Base-by-base conservation (phyloP, 169 alveolate species). In the Plasmodium gonderi region DNA sequence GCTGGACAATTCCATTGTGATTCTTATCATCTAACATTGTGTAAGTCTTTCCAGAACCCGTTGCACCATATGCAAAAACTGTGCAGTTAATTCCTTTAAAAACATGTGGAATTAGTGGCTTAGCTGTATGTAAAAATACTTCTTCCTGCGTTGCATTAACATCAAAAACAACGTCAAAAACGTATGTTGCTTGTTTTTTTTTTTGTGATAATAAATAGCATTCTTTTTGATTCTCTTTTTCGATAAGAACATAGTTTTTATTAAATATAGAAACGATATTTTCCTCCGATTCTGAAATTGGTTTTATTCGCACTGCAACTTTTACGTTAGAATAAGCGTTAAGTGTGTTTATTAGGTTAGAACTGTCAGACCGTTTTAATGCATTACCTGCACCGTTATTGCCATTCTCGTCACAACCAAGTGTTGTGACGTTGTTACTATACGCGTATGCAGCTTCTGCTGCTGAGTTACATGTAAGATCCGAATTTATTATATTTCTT, bases 11-110 rank as follows among this genome's bases (percentile, higher is more conserved):
- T 6, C 99, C 99, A 6, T 97, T 97, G 33, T 97, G 96, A 54
- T 97, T 97, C 12, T 96, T 98, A 31, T 96, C 96, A 12, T 99
- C 99, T 49, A 98, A 95, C 99, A 99, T 99, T 3, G 99, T 98
- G 94, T 97, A 97, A 3, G 99, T 99, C 95, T 99, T 99, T 2
- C 99, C 99, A 1, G 99, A 98, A 3, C 99, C 99, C 1, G 99
- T 98, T 11, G 99, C 98, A n/a, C 99, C 99, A 95, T 98, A 98
- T 4, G 99, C 99, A 94, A 99, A 98, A 23, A 98, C 98, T 0
- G 99, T 98, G 5, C 99, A 97, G 91, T 98, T 98, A 44, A 77
- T 96, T 1, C 99, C 99, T 51, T 97, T 97, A 75, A 98, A 82
- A 1, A 97, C 98, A 76, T 98, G 98, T 31, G 97, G 97, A 17